Base-by-base conservation (phyloP, 75 land plant genomes). In the Selaginella moellendorffii region DNA sequence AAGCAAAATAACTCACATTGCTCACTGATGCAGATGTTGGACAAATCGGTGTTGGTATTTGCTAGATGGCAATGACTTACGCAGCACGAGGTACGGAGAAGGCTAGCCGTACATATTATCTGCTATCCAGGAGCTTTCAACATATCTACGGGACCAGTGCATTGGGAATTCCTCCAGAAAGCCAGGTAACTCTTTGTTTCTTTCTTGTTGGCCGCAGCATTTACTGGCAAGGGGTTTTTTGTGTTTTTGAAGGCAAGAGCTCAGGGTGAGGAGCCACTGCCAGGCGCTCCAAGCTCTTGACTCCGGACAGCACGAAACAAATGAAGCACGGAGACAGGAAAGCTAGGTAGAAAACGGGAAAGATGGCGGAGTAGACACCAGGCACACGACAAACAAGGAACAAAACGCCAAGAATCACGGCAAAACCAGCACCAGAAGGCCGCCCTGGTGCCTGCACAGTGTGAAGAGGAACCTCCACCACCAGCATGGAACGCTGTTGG, bases 51-150 rank as follows among this genome's bases (percentile, higher is more conserved):
- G 73, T 93, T 51, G 98, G 98, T 23, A 93, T 93, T 62, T 93
- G 98, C 75, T 82, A 93, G 67, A 71, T 93, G 65, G 96, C 98
- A 18, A 79, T 82, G 85, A 68, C 89, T 2, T 93, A 93, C 80
- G 84, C 80, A 19, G 86, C 96, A 67, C 80, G 85, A 82, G 98
- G 98, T 93, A 67, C 61, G 46, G 5, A n/a, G n/a, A n/a, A n/a
- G n/a, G n/a, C n/a, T n/a, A n/a, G n/a, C n/a, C 68, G 96, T 76
- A 70, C 87, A 83, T 61, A 69, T 93, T 63, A 69, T 93, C 31
- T 93, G 98, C 77, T 93, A 93, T 70, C 98, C 98, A 63, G 98
- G 98, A 21, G 98, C 98, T 53, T 93, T 93, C 73, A 93, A 93
- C 83, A 81, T 93, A 96, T 88, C 87, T 10, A 93, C 98, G 69